A percentile compares a stretch with the other conserved stretches of the same genome.
phyloP scores from a whole-genome alignment of 768 basidiomycete species.

The Boletus huronensis region DNA sequence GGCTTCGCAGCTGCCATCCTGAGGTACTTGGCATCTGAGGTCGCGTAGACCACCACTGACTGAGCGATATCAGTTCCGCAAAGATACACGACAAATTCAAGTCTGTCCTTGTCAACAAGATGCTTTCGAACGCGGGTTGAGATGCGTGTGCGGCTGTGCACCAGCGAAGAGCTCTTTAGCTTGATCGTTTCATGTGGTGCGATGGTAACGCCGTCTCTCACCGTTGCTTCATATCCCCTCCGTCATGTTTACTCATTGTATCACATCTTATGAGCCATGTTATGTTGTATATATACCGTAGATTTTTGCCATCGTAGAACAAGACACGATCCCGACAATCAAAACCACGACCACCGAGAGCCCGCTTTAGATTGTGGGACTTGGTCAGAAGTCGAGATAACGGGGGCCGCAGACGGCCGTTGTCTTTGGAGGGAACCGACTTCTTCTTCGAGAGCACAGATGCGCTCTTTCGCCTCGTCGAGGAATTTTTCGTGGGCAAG shows the following conservation, averaged over 20 bases:
- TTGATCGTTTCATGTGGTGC: neutral
- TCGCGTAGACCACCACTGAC: neutral
- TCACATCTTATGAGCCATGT: neutral
- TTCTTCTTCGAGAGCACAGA: conserved; percentile 57
- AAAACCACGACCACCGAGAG: conserved; percentile 25
- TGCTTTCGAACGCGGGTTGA: conserved; percentile 23
- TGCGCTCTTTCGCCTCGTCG: conserved; percentile 52
- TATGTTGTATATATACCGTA: conserved; percentile 18
- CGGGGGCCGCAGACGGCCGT: conserved; percentile 1
- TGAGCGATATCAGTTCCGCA: conserved; percentile 47
- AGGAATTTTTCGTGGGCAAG: conserved; percentile 72
- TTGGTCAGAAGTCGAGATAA: neutral
- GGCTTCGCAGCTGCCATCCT: conserved; percentile 70
- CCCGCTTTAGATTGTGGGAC: neutral
- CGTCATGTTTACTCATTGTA: conserved; percentile 1
- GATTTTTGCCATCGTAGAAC: neutral
- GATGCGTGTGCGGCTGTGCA: neutral
- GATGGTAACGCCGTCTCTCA: neutral
- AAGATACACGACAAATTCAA: conserved; percentile 76
- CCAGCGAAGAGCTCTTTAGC: neutral
- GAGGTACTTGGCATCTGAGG: conserved; percentile 47
- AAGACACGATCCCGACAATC: neutral
- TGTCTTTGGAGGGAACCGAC: conserved; percentile 39
- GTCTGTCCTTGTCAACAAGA: conserved; percentile 53
- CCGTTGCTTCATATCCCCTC: neutral